Conservation (phyloP, 2,329 filamentous ascomycete species). For the Arthrobotrys pseudoclavata region DNA sequence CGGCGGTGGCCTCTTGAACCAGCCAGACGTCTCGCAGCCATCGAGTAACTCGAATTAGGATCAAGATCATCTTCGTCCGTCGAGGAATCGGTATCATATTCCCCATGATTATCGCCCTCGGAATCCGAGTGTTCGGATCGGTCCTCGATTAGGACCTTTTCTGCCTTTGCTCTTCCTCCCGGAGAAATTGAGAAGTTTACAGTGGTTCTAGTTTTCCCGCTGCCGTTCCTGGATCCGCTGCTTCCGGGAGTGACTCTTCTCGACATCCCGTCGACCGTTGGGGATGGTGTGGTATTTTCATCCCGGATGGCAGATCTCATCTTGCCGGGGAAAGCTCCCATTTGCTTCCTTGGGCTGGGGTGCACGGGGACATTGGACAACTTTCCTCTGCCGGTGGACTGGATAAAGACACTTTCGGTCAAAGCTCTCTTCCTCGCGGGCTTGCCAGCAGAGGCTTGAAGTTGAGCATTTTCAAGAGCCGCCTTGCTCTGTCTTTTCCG, state of each 20-base stretch:
- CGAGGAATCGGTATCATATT: conserved; percentile 58
- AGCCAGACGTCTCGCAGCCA: conserved; percentile 48
- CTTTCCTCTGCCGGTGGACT: conserved; percentile 26
- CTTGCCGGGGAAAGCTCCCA: conserved; percentile 41
- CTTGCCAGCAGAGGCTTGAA: conserved; percentile 18
- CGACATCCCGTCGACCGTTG: conserved; percentile 37
- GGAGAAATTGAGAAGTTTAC: conserved; percentile 58
- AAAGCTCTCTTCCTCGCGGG: conserved; percentile 48
- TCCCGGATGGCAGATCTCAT: conserved; percentile 29
- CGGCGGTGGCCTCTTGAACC: conserved; percentile 37
- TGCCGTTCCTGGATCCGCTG: conserved; percentile 25
- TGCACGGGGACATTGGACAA: conserved; percentile 22
- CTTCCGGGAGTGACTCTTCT: conserved; percentile 41
- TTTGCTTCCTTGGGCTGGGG: conserved; percentile 50
- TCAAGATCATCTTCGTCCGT: conserved; percentile 57
- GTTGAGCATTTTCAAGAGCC: conserved; percentile 11
- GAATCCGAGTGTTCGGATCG: conserved; percentile 34
- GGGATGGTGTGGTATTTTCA: conserved; percentile 57
- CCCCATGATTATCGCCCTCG: conserved; percentile 39
- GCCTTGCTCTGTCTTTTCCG: conserved; percentile 49
- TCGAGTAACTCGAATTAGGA: conserved; percentile 53
- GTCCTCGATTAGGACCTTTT: conserved; percentile 41
- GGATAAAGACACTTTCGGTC: conserved; percentile 50
- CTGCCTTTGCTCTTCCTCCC: conserved; percentile 55
- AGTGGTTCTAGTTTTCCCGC: conserved; percentile 29